These are phyloP conservation scores for Stipa capillata DNA, from an alignment of 176 grass and related monocot species.

Conservation along the genomic window DNA sequence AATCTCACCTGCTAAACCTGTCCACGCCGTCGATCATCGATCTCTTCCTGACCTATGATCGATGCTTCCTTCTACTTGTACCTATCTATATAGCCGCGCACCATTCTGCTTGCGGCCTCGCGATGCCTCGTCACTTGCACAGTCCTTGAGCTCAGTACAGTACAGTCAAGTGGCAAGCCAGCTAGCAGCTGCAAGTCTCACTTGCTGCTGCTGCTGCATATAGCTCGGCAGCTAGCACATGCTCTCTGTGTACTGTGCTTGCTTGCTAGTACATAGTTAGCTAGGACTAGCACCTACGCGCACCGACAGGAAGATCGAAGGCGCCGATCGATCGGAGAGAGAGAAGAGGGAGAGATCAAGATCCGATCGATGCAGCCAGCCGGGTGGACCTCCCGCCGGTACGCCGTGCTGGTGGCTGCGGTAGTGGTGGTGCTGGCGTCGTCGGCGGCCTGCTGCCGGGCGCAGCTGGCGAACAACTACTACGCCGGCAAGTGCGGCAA, in stretches of 20 bases:
- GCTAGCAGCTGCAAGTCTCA: no score
- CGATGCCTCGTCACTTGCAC: background rate
- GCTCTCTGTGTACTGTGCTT: background rate
- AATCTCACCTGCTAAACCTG: conserved; percentile 13
- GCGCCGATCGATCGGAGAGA: background rate
- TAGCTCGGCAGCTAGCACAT: background rate
- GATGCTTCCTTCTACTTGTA: background rate
- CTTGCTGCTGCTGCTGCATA: background rate
- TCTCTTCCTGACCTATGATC: no score
- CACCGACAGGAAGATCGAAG: background rate
- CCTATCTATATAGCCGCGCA: background rate
- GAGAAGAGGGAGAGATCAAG: no score
- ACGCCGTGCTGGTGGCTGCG: background rate
- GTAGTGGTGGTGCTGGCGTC: conserved; percentile 4
- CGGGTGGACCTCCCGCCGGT: background rate
- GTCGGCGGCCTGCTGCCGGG: conserved; percentile 19
- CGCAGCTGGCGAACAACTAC: conserved; percentile 36
- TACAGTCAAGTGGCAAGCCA: background rate
- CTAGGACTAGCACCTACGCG: no score
- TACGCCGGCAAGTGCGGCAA: conserved; percentile 66
- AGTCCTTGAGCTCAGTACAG: background rate
- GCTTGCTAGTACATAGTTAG: no score
- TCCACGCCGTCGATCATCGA: no score
- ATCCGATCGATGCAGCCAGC: background rate
- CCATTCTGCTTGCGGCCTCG: background rate